phyloP scores from a whole-genome alignment of 2,329 filamentous ascomycete species.

The Ophiosphaerella korrae region DNA sequence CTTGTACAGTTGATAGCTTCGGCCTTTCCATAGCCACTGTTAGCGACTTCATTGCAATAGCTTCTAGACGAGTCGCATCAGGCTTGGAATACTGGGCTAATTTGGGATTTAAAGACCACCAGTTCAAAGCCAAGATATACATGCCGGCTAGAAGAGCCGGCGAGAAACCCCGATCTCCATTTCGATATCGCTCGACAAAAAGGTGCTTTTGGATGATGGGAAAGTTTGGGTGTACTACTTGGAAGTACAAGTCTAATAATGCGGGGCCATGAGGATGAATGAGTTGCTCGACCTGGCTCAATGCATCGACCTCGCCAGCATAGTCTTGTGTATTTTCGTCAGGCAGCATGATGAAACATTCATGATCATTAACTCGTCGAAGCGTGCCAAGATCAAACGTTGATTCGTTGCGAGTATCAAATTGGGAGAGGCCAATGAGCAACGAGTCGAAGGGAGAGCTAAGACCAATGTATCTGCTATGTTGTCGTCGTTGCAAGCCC shows the following conservation, averaged over 20 bases:
- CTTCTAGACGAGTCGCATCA: conserved; percentile 74
- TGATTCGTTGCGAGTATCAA: conserved; percentile 82
- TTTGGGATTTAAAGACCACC: conserved; percentile 77
- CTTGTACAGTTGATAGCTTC: conserved; percentile 80
- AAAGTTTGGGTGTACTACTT: conserved; percentile 78
- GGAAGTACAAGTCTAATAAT: conserved; percentile 81
- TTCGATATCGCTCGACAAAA: conserved; percentile 78
- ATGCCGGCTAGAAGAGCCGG: conserved; percentile 78
- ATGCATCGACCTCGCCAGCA: conserved; percentile 70
- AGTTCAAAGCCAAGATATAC: conserved; percentile 85
- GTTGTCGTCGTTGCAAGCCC: conserved; percentile 77
- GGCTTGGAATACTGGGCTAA: conserved; percentile 69
- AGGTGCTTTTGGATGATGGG: conserved; percentile 82
- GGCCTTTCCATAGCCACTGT: conserved; percentile 79
- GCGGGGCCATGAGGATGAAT: conserved; percentile 77
- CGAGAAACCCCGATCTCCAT: conserved; percentile 74
- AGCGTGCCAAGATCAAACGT: conserved; percentile 67
- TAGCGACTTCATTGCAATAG: conserved; percentile 73
- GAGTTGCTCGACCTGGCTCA: conserved; percentile 74
- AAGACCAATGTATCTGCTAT: conserved; percentile 81
- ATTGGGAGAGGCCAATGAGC: conserved; percentile 79
- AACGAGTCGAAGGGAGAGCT: conserved; percentile 84
- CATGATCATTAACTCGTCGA: conserved; percentile 75
- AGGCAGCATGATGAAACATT: conserved; percentile 80
- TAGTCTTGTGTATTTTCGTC: conserved; percentile 74